phyloP scores from a whole-genome alignment of 306 rosid genomes.

The Trifolium fragiferum region DNA sequence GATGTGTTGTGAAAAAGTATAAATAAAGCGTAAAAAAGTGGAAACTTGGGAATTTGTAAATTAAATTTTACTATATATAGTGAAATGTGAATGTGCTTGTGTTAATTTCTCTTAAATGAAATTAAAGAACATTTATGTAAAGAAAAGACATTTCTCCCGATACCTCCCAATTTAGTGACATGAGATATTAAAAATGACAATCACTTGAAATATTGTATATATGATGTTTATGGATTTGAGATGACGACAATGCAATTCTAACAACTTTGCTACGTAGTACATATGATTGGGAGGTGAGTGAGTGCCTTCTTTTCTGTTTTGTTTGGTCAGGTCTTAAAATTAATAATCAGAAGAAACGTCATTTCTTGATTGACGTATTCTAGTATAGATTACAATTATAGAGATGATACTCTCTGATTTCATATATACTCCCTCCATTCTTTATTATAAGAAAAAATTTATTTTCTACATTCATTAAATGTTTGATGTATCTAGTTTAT shows the following conservation, averaged over 20 bases:
- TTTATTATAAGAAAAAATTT: too few species aligned
- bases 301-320: constrained; percentile 43
- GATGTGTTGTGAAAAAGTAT: too few species aligned
- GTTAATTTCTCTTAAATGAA: background rate
- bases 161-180: constrained; percentile 24
- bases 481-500: too few species aligned
- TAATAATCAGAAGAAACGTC: constrained; percentile 53
- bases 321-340: constrained; percentile 41
- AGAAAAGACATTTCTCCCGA: constrained; percentile 29
- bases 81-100: constrained; percentile 12
- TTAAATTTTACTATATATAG: too few species aligned
- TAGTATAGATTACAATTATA: constrained; percentile 21
- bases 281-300: constrained; percentile 43
- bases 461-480: too few species aligned
- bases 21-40: too few species aligned
- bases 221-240: constrained; percentile 42
- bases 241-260: constrained; percentile 39
- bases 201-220: constrained; percentile 41
- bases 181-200: constrained; percentile 43
- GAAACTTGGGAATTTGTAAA: too few species aligned
- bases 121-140: background rate
- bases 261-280: constrained; percentile 45
- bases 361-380: constrained; percentile 48
- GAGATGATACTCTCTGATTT: constrained; percentile 3
- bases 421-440: too few species aligned